Conservation (phyloP, 1,284 basidiomycete species). For the Cryptococcus maquisensis region DNA sequence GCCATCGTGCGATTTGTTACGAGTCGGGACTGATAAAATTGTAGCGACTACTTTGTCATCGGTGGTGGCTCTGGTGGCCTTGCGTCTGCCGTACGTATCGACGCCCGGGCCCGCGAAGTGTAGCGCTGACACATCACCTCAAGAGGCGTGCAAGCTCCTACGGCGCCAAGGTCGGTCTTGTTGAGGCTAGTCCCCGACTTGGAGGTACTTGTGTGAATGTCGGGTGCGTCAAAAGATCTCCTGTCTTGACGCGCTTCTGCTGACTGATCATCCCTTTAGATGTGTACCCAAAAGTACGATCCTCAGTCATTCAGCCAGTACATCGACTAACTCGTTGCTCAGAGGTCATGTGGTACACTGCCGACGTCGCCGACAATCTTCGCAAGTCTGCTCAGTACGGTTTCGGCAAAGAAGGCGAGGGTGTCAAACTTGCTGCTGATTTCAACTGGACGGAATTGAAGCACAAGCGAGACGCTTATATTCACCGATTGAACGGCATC, state of each 20-base stretch:
- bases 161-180: slow-evolving; percentile 87
- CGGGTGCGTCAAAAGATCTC: slow-evolving; percentile 39
- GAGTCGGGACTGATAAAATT: slow-evolving; percentile 1
- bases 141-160: slow-evolving; percentile 86
- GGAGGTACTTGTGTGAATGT: slow-evolving; percentile 94
- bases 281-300: slow-evolving; percentile 81
- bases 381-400: slow-evolving; percentile 71
- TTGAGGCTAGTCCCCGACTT: slow-evolving; percentile 70
- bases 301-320: neutral
- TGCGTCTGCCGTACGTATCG: slow-evolving; percentile 42
- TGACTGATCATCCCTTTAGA: slow-evolving; percentile 45
- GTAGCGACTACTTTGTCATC: slow-evolving; percentile 46
- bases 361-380: slow-evolving; percentile 83
- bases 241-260: neutral
- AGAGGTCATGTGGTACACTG: slow-evolving; percentile 60
- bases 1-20: too few species aligned
- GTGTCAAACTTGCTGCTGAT: slow-evolving; percentile 54
- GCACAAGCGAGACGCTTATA: slow-evolving; percentile 91
- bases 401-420: slow-evolving; percentile 56
- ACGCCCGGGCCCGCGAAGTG: neutral
- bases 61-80: slow-evolving; percentile 50
- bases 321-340: neutral
- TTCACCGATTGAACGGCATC: slow-evolving; percentile 82
- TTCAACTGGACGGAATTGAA: slow-evolving; percentile 93
- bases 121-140: neutral